Evolutionary conservation across 805 yeast species (phyloP).

Genomic region (Yarrowia bubula): DNA sequence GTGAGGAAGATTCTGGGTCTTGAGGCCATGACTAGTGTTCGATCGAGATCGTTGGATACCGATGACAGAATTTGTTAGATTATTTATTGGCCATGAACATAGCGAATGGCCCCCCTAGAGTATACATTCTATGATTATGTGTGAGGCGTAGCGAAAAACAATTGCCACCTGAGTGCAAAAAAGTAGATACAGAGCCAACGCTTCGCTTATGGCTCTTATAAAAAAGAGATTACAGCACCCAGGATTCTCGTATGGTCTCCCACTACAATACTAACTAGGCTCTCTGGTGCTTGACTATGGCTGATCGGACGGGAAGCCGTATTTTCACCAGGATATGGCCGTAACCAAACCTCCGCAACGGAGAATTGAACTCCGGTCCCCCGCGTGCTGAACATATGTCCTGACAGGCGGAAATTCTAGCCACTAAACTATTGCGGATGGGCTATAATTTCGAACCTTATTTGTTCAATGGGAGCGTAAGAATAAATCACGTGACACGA

Average conservation of each 20-base stretch:
- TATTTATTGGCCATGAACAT: slow-evolving; percentile 10
- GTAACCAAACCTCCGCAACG: slow-evolving; percentile 25
- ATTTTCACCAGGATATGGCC: slow-evolving; percentile 25
- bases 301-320: slow-evolving; percentile 26
- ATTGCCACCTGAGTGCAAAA: too few species aligned
- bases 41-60: slow-evolving; percentile 32
- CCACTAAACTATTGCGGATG: slow-evolving; percentile 41
- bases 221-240: slow-evolving; percentile 26
- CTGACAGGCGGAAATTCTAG: slow-evolving; percentile 44
- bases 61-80: slow-evolving; percentile 30
- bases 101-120: too few species aligned
- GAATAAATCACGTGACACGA: background rate
- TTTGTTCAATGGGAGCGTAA: background rate
- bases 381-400: slow-evolving; percentile 12
- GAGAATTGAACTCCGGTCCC: slow-evolving; percentile 26
- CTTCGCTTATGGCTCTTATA: background rate
- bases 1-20: slow-evolving; percentile 31
- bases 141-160: too few species aligned
- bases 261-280: slow-evolving; percentile 24
- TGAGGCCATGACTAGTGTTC: slow-evolving; percentile 31
- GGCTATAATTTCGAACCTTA: background rate
- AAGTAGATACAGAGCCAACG: too few species aligned
- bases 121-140: background rate
- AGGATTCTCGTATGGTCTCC: slow-evolving; percentile 26
- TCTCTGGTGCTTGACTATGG: slow-evolving; percentile 25